A percentile compares a stretch with the other conserved stretches of the same genome.
Conservation (phyloP, 1,284 basidiomycete species). For the Marasmius tenuissimus region DNA sequence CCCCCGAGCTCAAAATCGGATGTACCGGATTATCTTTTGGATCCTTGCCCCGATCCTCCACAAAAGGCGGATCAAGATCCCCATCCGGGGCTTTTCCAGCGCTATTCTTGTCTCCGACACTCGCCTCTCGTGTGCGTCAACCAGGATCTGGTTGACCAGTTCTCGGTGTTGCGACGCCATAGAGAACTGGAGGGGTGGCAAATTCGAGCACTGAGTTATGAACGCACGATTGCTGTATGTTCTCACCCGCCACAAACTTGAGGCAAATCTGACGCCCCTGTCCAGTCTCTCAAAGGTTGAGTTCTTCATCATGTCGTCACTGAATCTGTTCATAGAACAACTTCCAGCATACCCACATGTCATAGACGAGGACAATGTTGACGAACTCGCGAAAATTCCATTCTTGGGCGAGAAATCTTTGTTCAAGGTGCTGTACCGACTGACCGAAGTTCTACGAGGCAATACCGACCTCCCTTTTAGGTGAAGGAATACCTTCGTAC, state of each 20-base stretch:
- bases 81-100: slow-evolving; percentile 33
- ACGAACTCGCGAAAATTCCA: slow-evolving; percentile 55
- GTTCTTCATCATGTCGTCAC: neutral
- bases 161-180: slow-evolving; percentile 58
- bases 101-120: slow-evolving; percentile 58
- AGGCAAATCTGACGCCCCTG: neutral
- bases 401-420: slow-evolving; percentile 61
- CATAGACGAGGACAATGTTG: slow-evolving; percentile 42
- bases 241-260: neutral
- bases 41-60: slow-evolving; percentile 17
- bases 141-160: slow-evolving; percentile 52
- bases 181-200: slow-evolving; percentile 65
- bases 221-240: slow-evolving; percentile 63
- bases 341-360: slow-evolving; percentile 59
- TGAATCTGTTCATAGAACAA: neutral
- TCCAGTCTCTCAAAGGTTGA: slow-evolving; percentile 61
- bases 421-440: slow-evolving; percentile 46
- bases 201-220: slow-evolving; percentile 66
- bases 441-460: neutral
- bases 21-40: neutral
- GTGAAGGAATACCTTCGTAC: slow-evolving; percentile 60
- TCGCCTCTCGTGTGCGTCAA: slow-evolving; percentile 68
- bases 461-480: slow-evolving; percentile 32
- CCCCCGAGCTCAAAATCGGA: slow-evolving; percentile 2
- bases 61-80: slow-evolving; percentile 21